phyloP scores from a whole-genome alignment of 2,329 filamentous ascomycete genomes.

The Verticillium dahliae region DNA sequence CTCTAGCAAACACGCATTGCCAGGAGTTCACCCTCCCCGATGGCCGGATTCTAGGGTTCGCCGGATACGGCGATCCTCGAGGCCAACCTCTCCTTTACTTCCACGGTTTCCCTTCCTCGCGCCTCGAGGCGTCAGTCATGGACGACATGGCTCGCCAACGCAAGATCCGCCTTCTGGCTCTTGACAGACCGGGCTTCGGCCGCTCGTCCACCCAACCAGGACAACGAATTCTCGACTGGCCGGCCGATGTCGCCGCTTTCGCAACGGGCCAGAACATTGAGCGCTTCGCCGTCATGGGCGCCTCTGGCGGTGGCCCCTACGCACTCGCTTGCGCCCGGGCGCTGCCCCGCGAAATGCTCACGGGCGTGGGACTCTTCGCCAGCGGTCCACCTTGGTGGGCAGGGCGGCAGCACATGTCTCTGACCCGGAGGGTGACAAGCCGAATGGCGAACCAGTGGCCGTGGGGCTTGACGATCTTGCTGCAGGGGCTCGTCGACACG shows the following conservation, averaged over 20 bases:
- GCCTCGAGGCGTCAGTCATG: slow-evolving; percentile 24
- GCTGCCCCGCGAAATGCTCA: slow-evolving; percentile 20
- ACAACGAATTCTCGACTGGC: slow-evolving; percentile 23
- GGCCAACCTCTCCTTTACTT: slow-evolving; percentile 18
- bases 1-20: background rate
- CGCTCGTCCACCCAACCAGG: slow-evolving; percentile 26
- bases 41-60: background rate
- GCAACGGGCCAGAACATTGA: slow-evolving; percentile 16
- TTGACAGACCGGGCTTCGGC: slow-evolving; percentile 35
- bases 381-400: slow-evolving; percentile 24
- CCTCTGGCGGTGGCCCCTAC: slow-evolving; percentile 28
- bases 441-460: slow-evolving; percentile 4
- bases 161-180: slow-evolving; percentile 25
- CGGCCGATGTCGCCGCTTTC: slow-evolving; percentile 24
- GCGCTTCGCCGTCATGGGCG: slow-evolving; percentile 24
- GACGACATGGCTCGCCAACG: slow-evolving; percentile 17
- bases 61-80: background rate
- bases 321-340: slow-evolving; percentile 25
- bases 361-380: slow-evolving; percentile 28
- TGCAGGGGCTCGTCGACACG: slow-evolving; percentile 17
- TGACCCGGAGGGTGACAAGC: background rate
- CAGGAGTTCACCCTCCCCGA: background rate
- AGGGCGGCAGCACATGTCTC: slow-evolving; percentile 22
- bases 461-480: slow-evolving; percentile 5
- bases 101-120: slow-evolving; percentile 33